Conservation (phyloP, 2,329 filamentous ascomycete genomes). For the Aureobasidium sp. region DNA sequence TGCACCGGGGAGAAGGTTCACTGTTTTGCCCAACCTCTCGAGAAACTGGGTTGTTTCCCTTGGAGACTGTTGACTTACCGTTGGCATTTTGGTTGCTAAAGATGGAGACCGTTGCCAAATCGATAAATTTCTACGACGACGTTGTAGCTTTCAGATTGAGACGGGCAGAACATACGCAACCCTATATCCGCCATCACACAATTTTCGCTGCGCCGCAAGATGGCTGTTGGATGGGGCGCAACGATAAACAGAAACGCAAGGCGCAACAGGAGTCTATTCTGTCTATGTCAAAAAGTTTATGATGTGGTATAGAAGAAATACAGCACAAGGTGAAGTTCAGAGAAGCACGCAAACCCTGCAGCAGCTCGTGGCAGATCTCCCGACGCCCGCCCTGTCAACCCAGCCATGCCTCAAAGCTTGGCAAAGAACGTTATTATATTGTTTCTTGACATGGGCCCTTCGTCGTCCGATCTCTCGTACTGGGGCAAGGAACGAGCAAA, state of each 20-base stretch:
- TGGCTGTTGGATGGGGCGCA: neutral
- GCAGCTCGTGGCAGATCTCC: constrained; percentile 4
- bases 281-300: neutral
- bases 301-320: neutral
- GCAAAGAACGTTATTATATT: constrained; percentile 7
- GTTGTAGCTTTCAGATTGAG: constrained; percentile 11
- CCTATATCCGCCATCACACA: neutral
- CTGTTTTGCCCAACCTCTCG: neutral
- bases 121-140: constrained; percentile 10
- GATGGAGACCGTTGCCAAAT: constrained; percentile 15
- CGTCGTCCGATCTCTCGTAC: constrained; percentile 2
- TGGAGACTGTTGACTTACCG: constrained; percentile 14
- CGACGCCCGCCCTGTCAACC: constrained; percentile 1
- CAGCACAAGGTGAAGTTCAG: constrained; percentile 1
- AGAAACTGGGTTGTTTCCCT: neutral
- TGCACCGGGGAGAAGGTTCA: neutral
- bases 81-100: constrained; percentile 1
- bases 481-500: constrained; percentile 1
- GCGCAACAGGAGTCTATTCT: neutral
- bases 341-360: constrained; percentile 5
- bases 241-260: neutral
- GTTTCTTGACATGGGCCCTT: neutral
- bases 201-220: neutral
- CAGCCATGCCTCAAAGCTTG: constrained; percentile 3
- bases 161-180: constrained; percentile 3